These are phyloP conservation scores for Neofusicoccum sp. DNA, from an alignment of 2,329 filamentous ascomycete genomes.

Conservation along the genomic window DNA sequence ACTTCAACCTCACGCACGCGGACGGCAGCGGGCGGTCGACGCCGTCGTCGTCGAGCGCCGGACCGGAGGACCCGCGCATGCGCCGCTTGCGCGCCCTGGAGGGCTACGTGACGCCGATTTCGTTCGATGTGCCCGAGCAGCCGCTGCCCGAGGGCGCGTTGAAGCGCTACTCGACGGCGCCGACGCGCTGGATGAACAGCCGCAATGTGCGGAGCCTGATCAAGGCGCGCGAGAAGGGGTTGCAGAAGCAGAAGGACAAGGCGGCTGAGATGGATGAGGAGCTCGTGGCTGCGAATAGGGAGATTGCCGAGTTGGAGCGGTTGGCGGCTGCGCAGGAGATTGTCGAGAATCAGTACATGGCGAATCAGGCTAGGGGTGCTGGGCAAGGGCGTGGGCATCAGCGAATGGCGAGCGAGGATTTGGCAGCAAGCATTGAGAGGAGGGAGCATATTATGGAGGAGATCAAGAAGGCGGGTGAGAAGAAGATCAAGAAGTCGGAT, in stretches of 20 bases:
- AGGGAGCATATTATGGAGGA: slow-evolving; percentile 8
- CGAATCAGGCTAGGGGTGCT: background rate
- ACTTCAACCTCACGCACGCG: background rate
- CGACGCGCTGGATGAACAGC: slow-evolving; percentile 16
- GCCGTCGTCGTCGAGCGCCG: background rate
- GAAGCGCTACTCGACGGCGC: slow-evolving; percentile 8
- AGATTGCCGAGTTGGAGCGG: slow-evolving; percentile 14
- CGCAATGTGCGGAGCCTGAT: background rate
- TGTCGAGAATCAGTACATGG: background rate
- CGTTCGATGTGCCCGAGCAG: slow-evolving; percentile 7
- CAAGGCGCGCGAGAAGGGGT: slow-evolving; percentile 2
- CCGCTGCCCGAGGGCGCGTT: background rate
- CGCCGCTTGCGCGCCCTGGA: slow-evolving; percentile 9
- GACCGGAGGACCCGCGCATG: slow-evolving; percentile 8
- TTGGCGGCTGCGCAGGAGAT: background rate
- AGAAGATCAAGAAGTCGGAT: slow-evolving; percentile 16
- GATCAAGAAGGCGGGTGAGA: slow-evolving; percentile 14
- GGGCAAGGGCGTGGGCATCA: background rate
- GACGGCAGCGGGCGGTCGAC: background rate
- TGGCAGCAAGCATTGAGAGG: slow-evolving; percentile 1
- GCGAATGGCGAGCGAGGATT: slow-evolving; percentile 1
- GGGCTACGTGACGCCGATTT: background rate
- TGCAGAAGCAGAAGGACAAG: slow-evolving; percentile 4
- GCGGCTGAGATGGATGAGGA: slow-evolving; percentile 11
- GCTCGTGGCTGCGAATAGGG: background rate